Percentiles rank a stretch among this genome's conserved stretches.
Evolutionary conservation across 257 asterid genomes (phyloP).

Genomic region (Solanum pinnatisectum): DNA sequence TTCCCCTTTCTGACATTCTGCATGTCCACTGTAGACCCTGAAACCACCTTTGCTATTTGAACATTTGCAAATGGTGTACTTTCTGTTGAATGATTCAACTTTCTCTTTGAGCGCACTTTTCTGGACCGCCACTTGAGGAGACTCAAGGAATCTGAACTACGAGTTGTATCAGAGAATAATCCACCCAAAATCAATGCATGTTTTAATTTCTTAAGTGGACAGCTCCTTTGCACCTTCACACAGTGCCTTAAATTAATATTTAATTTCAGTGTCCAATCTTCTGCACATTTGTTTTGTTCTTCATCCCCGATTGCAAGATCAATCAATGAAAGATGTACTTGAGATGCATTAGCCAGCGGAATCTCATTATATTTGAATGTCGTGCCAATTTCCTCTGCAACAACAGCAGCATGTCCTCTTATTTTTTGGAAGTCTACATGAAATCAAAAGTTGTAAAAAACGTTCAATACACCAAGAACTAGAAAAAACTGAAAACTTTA

Average conservation of each 20-base stretch:
- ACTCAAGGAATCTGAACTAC: slow-evolving; percentile 18
- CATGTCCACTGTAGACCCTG: slow-evolving; percentile 14
- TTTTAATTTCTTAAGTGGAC: slow-evolving; percentile 37
- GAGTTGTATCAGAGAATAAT: slow-evolving; percentile 33
- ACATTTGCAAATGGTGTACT: slow-evolving; percentile 16
- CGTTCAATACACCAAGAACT: background rate
- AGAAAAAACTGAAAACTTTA: background rate
- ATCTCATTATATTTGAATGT: slow-evolving; percentile 55
- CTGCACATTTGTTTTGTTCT: slow-evolving; percentile 30
- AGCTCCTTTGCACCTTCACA: slow-evolving; percentile 53
- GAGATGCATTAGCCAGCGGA: slow-evolving; percentile 45
- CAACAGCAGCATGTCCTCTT: slow-evolving; percentile 58
- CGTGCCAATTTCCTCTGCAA: slow-evolving; percentile 60
- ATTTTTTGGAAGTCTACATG: slow-evolving; percentile 75
- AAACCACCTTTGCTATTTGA: slow-evolving; percentile 10
- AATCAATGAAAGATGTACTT: slow-evolving; percentile 57
- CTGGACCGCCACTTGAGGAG: slow-evolving; percentile 59
- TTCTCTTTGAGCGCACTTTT: slow-evolving; percentile 66
- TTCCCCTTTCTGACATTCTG: slow-evolving; percentile 20
- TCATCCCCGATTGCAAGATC: slow-evolving; percentile 63
- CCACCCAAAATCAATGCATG: slow-evolving; percentile 57
- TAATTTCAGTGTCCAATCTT: slow-evolving; percentile 78
- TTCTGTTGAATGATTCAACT: slow-evolving; percentile 11
- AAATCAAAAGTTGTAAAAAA: slow-evolving; percentile 1
- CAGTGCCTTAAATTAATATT: slow-evolving; percentile 58